phyloP scores from a whole-genome alignment of 208 protist genomes.

The Tritrichomonas musculus region DNA sequence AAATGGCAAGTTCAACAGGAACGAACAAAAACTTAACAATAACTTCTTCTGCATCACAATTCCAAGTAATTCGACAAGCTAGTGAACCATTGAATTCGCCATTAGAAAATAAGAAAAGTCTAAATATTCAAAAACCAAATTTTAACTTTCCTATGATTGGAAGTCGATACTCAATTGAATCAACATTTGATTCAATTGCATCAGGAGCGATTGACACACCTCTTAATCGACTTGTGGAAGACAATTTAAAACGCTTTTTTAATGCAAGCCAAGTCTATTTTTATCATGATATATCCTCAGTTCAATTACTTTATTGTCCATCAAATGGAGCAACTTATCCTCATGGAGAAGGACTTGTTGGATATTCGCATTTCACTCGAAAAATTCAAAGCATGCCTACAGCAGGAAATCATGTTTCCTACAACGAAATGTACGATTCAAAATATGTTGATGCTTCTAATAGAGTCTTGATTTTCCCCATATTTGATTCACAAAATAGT shows the following conservation, averaged over 20 bases:
- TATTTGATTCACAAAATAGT: not conserved
- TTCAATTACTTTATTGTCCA: not conserved
- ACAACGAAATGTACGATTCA: not conserved
- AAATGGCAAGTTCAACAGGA: no score
- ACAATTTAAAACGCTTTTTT: not conserved
- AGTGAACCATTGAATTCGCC: no score
- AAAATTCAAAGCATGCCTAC: not conserved
- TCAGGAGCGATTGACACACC: no score
- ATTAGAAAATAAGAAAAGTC: no score
- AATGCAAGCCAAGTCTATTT: not conserved
- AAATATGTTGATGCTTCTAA: no score
- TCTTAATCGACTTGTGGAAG: not conserved
- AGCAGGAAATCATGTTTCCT: not conserved
- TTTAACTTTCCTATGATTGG: no score
- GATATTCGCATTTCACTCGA: not conserved
- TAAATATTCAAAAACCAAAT: no score
- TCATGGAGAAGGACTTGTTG: not conserved
- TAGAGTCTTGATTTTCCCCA: not conserved
- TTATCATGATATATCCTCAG: constrained; percentile 5
- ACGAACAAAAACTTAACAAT: no score
- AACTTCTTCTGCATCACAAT: no score
- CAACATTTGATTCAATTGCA: constrained; percentile 1
- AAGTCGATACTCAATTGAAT: no score
- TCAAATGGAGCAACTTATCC: not conserved
- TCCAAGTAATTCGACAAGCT: no score